A percentile compares a stretch with the other conserved stretches of the same genome.
These are phyloP conservation scores for Boletales sp. DNA, from an alignment of 768 basidiomycete genomes.

Conservation along the genomic window DNA sequence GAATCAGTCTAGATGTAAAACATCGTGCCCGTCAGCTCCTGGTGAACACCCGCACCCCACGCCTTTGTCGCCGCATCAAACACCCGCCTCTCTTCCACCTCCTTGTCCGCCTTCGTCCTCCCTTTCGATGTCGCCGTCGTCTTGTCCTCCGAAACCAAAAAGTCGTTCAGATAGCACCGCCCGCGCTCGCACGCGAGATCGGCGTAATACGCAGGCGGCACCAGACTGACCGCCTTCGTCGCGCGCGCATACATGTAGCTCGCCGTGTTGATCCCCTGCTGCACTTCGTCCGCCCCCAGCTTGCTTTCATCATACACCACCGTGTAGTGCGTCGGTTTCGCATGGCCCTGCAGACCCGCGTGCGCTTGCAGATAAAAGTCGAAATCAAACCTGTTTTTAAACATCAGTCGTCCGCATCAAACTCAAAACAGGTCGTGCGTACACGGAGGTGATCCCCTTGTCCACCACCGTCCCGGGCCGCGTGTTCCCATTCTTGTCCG, in stretches of 20 bases:
- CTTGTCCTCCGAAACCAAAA: slow-evolving; percentile 56
- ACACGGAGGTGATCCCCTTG: slow-evolving; percentile 71
- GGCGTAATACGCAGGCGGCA: slow-evolving; percentile 79
- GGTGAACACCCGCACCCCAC: slow-evolving; percentile 59
- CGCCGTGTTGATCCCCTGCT: slow-evolving; percentile 64
- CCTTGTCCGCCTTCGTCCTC: slow-evolving; percentile 27
- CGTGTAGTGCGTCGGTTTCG: slow-evolving; percentile 73
- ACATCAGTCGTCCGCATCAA: neutral
- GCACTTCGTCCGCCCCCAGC: slow-evolving; percentile 67
- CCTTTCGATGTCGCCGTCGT: slow-evolving; percentile 35
- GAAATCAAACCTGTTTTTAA: slow-evolving; percentile 48
- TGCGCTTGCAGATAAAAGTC: slow-evolving; percentile 75
- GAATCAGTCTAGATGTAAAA: slow-evolving; percentile 56
- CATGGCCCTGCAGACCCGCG: slow-evolving; percentile 67
- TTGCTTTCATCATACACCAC: slow-evolving; percentile 76
- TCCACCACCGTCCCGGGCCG: slow-evolving; percentile 79
- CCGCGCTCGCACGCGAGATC: slow-evolving; percentile 83
- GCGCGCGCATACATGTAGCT: slow-evolving; percentile 80
- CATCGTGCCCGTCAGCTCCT: slow-evolving; percentile 60
- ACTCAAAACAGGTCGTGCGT: slow-evolving; percentile 16
- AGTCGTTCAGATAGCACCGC: slow-evolving; percentile 70
- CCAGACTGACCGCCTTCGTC: slow-evolving; percentile 78
- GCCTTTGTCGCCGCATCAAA: slow-evolving; percentile 20
- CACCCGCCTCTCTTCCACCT: slow-evolving; percentile 25
- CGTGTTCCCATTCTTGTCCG: slow-evolving; percentile 71